phyloP scores from a whole-genome alignment of 2,329 filamentous ascomycete genomes.

The Zymoseptoria passerinii region DNA sequence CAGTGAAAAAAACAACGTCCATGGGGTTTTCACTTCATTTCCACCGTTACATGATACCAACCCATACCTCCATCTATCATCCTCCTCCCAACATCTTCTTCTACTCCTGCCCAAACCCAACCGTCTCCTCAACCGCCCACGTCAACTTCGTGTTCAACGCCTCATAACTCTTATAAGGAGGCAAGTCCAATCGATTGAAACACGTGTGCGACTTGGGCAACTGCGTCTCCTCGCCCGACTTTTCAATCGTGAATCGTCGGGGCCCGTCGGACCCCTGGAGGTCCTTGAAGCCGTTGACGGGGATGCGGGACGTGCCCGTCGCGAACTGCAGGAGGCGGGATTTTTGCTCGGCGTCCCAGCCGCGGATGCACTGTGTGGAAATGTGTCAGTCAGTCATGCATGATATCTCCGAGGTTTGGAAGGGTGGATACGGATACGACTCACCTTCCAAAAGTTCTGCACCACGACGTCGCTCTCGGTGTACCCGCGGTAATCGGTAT shows the following conservation, averaged over 20 bases:
- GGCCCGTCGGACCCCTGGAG: constrained; percentile 94
- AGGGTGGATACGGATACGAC: constrained; percentile 6
- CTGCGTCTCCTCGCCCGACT: constrained; percentile 83
- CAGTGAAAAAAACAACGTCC: too few relatives aligned
- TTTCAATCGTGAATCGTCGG: constrained; percentile 93
- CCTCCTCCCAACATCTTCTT: not conserved
- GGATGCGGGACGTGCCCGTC: constrained; percentile 93
- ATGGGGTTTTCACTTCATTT: too few relatives aligned
- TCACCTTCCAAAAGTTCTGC: constrained; percentile 91
- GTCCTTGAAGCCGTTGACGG: constrained; percentile 99
- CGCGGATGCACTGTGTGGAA: constrained; percentile 64
- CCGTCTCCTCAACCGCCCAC: constrained; percentile 95
- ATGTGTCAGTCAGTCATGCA: constrained; percentile 12
- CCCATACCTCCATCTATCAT: not conserved
- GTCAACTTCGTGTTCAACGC: constrained; percentile 81
- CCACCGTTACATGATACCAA: too few relatives aligned
- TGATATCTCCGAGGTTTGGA: not conserved
- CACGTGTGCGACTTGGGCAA: constrained; percentile 97
- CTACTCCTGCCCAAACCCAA: constrained; percentile 97
- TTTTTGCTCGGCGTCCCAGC: constrained; percentile 98
- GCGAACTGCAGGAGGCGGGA: constrained; percentile 92
- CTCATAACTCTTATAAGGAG: constrained; percentile 84
- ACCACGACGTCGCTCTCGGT: constrained; percentile 96
- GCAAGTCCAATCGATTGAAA: constrained; percentile 95
- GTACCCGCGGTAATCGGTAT: constrained; percentile 97